Evolutionary conservation across 495 filamentous ascomycete genomes (phyloP).

Genomic region (Acidomyces sp.): DNA sequence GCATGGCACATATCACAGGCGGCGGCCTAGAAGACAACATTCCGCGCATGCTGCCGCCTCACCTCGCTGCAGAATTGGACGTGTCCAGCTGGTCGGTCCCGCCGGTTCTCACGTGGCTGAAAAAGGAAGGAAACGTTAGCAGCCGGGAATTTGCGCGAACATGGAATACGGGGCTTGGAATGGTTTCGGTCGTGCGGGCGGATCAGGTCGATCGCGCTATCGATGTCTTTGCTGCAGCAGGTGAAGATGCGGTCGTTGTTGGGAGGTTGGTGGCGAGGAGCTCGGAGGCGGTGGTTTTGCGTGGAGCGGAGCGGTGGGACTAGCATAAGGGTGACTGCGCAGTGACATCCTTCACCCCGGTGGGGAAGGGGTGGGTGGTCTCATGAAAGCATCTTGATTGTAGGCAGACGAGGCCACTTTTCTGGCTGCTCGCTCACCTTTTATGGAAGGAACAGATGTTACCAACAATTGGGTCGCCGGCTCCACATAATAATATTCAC

Average conservation of each 20-base stretch:
- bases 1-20: slow-evolving; percentile 91
- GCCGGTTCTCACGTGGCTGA: slow-evolving; percentile 72
- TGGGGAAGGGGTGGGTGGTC: too few species aligned
- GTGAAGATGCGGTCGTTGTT: slow-evolving; percentile 67
- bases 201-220: slow-evolving; percentile 42
- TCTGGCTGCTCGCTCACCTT: too few species aligned
- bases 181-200: slow-evolving; percentile 66
- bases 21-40: slow-evolving; percentile 87
- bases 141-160: slow-evolving; percentile 66
- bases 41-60: slow-evolving; percentile 72
- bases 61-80: slow-evolving; percentile 65
- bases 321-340: too few species aligned
- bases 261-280: slow-evolving; percentile 48
- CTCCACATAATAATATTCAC: too few species aligned
- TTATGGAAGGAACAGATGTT: too few species aligned
- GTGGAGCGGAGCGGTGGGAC: slow-evolving; percentile 58
- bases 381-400: too few species aligned
- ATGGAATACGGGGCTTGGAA: slow-evolving; percentile 91
- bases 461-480: too few species aligned
- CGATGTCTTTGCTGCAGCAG: slow-evolving; percentile 42
- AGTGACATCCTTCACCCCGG: too few species aligned
- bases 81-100: slow-evolving; percentile 58
- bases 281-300: slow-evolving; percentile 54
- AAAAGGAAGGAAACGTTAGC: slow-evolving; percentile 57
- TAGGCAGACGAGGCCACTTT: too few species aligned